Conservation (phyloP, 176 grass and related monocot genomes). For the Carex parvula region DNA sequence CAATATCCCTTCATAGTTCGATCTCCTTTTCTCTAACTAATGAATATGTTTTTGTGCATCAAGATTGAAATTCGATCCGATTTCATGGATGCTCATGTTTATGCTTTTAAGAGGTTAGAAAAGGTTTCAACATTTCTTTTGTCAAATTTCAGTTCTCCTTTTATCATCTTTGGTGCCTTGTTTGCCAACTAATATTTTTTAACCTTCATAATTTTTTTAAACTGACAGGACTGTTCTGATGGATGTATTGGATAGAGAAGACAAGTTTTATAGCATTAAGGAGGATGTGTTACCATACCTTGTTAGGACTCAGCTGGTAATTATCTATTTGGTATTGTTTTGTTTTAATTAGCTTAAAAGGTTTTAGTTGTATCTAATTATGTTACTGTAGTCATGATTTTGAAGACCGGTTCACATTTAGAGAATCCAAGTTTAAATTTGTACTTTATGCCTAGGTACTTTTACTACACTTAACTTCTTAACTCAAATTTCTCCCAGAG, state of each 20-base stretch:
- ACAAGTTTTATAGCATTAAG: slow-evolving; percentile 74
- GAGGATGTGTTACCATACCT: slow-evolving; percentile 88
- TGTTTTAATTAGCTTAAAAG: neutral
- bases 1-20: neutral
- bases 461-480: slow-evolving; percentile 3
- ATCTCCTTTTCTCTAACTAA: slow-evolving; percentile 10
- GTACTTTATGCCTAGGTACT: neutral
- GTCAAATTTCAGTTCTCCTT: slow-evolving; percentile 9
- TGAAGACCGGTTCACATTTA: neutral
- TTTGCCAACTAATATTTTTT: slow-evolving; percentile 6
- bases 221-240: slow-evolving; percentile 65
- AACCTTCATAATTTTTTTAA: neutral
- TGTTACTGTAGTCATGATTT: neutral
- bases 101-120: slow-evolving; percentile 91
- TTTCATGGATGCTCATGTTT: slow-evolving; percentile 97
- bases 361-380: neutral
- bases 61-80: slow-evolving; percentile 98
- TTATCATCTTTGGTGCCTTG: neutral
- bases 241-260: slow-evolving; percentile 74
- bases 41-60: slow-evolving; percentile 27
- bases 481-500: slow-evolving; percentile 50
- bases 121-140: slow-evolving; percentile 9
- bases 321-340: slow-evolving; percentile 25
- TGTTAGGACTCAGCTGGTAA: slow-evolving; percentile 88
- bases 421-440: neutral